phyloP scores from a whole-genome alignment of 768 basidiomycete genomes.

The Mrakia gelida region DNA sequence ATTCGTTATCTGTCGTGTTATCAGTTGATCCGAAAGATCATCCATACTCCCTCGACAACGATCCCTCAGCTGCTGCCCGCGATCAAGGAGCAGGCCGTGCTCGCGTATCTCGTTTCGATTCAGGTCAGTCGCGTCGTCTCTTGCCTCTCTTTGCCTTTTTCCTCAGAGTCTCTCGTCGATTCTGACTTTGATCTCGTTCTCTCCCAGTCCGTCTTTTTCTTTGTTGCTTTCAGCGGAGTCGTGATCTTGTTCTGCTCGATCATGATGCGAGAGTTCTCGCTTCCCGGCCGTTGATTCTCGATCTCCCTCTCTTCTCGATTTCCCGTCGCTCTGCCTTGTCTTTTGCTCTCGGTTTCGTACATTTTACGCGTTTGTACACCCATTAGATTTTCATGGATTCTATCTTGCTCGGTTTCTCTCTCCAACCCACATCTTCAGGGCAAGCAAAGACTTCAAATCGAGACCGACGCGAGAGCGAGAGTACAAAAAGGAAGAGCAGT shows the following conservation, averaged over 20 bases:
- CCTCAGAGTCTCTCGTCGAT: too few relatives aligned
- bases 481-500: too few relatives aligned
- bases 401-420: not conserved
- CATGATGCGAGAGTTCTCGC: conserved; percentile 9
- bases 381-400: not conserved
- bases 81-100: conserved; percentile 35
- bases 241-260: not conserved
- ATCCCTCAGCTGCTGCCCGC: conserved; percentile 33
- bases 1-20: too few relatives aligned
- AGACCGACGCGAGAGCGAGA: too few relatives aligned
- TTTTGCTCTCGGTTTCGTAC: not conserved
- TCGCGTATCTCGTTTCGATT: conserved; percentile 38
- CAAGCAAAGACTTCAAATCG: too few relatives aligned
- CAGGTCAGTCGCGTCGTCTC: conserved; percentile 14
- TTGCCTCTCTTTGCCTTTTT: not conserved
- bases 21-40: conserved; percentile 35
- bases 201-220: conserved; percentile 33
- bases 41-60: conserved; percentile 37
- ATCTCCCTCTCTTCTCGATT: not conserved
- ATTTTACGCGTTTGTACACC: not conserved
- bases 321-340: too few relatives aligned
- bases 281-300: conserved; percentile 8
- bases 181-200: conserved; percentile 35
- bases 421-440: too few relatives aligned
- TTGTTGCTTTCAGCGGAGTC: not conserved